phyloP scores from a whole-genome alignment of 495 filamentous ascomycete species.

The Aspergillus hancockii region DNA sequence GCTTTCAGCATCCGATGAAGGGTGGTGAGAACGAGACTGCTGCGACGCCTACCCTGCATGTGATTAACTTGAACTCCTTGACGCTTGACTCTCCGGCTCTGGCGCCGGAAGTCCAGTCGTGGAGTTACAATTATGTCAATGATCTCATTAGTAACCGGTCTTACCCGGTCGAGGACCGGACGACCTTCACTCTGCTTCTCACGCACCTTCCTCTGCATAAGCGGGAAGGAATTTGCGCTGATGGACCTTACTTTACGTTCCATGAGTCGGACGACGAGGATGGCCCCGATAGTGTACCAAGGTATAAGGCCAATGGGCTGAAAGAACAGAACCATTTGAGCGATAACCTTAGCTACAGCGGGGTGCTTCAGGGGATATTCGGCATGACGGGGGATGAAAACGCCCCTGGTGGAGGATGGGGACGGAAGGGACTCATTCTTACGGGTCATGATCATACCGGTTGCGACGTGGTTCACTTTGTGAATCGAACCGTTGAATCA shows the following conservation, averaged over 20 bases:
- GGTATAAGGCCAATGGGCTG: constrained; percentile 61
- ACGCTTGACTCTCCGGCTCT: constrained; percentile 83
- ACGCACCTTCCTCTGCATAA: constrained; percentile 95
- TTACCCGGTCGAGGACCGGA: constrained; percentile 62
- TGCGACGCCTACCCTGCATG: constrained; percentile 57
- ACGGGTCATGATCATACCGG: constrained; percentile 95
- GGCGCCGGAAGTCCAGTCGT: constrained; percentile 61
- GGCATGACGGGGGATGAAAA: constrained; percentile 65
- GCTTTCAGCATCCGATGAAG: constrained; percentile 55
- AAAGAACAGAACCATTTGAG: constrained; percentile 91
- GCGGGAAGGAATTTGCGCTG: constrained; percentile 75
- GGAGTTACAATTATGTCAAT: constrained; percentile 79
- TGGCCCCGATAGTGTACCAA: constrained; percentile 26
- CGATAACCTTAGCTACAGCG: constrained; percentile 56
- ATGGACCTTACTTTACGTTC: constrained; percentile 78
- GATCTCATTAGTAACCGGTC: constrained; percentile 62
- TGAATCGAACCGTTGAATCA: constrained; percentile 45
- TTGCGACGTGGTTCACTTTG: constrained; percentile 83
- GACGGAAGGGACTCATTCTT: constrained; percentile 72
- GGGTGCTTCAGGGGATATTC: constrained; percentile 76
- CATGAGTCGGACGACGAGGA: constrained; percentile 50
- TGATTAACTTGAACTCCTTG: constrained; percentile 87
- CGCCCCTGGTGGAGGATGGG: constrained; percentile 54
- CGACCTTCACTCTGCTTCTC: constrained; percentile 75
- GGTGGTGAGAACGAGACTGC: constrained; percentile 25